Evolutionary conservation across 805 yeast species (phyloP), one percentile per base, ranked within the genome.

Genomic region (Candida manassasensis): DNA sequence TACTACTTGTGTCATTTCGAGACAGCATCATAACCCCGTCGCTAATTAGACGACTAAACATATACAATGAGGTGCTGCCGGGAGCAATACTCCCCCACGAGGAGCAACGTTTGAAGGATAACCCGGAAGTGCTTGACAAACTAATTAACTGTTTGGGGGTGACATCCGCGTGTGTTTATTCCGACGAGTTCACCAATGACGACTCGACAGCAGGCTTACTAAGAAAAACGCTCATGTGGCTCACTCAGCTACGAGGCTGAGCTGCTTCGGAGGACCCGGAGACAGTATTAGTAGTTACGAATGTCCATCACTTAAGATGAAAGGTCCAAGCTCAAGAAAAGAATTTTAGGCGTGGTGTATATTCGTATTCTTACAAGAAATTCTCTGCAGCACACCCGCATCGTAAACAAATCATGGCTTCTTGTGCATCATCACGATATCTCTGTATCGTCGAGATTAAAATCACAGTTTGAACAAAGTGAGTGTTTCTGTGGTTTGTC

Each of bases 1-100:
- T 52, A 3, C 35, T 61, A 8, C 33, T 61, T 12, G 35, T 48
- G 18, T 49, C 62, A 6, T 61, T 58, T 34, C 47, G 61, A 25
- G 59, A 59, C 26, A 43, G 48, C 7, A 40, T 61, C 12, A 30
- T 61, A 3, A 27, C 43, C 3, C 65, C 67, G 2, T 42, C 49
- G 19, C 40, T 60, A 8, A 32, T 47, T 8, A 45, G 45, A 17
- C 35, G 61, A 22, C 40, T 38, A 11, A 28, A 35, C 10, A 27
- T 30, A 11, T 32, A 36, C 17, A 29, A 26, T 10, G 25, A 15
- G 21, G 9, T 24, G 9, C 22, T 8, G 10, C 19, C 21, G 11
- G 11, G 11, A 21, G 12, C 24, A 12, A 11, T 19, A 3, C 12
- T 27, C 13, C 34, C 30, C 12, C 33, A 35, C 13, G 38, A 35